Percentiles rank a stretch among this genome's conserved stretches.
phyloP scores from a whole-genome alignment of 176 grass and related monocot genomes.

The Alloteropsis semialata region DNA sequence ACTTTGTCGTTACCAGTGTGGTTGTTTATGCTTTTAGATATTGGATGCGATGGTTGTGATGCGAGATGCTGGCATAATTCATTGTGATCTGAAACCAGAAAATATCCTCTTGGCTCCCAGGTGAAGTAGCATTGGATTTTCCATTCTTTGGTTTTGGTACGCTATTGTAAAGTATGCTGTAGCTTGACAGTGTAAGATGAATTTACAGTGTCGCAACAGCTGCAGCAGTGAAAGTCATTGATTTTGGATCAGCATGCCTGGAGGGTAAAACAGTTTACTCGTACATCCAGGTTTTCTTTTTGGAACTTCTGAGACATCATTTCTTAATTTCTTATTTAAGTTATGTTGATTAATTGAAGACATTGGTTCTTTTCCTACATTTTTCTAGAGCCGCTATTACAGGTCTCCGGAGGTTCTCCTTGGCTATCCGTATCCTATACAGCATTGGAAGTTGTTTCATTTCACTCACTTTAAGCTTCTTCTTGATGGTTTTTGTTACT shows the following conservation, averaged over 20 bases:
- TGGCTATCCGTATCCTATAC: slow-evolving; percentile 94
- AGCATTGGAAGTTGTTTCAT: background rate
- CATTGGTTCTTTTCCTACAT: slow-evolving; percentile 27
- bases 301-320: slow-evolving; percentile 12
- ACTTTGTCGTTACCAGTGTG: background rate
- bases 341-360: slow-evolving; percentile 22
- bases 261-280: slow-evolving; percentile 94
- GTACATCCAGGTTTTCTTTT: slow-evolving; percentile 82
- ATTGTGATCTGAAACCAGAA: slow-evolving; percentile 97
- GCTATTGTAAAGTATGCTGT: background rate
- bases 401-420: slow-evolving; percentile 97
- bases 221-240: slow-evolving; percentile 95
- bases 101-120: slow-evolving; percentile 88
- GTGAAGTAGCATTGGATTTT: slow-evolving; percentile 40
- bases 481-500: slow-evolving; percentile 1
- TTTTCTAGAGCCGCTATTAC: slow-evolving; percentile 96
- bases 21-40: slow-evolving; percentile 57
- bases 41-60: slow-evolving; percentile 88
- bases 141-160: slow-evolving; percentile 15
- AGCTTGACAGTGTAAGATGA: slow-evolving; percentile 29
- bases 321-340: slow-evolving; percentile 15
- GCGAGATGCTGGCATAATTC: slow-evolving; percentile 98
- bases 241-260: slow-evolving; percentile 98
- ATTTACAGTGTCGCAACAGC: slow-evolving; percentile 64
- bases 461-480: slow-evolving; percentile 29